Percentiles rank a stretch among this genome's conserved stretches.
These are phyloP conservation scores for Anthoceros angustus DNA, from an alignment of 225 moss, liverwort and hornwort genomes.

Conservation along the genomic window DNA sequence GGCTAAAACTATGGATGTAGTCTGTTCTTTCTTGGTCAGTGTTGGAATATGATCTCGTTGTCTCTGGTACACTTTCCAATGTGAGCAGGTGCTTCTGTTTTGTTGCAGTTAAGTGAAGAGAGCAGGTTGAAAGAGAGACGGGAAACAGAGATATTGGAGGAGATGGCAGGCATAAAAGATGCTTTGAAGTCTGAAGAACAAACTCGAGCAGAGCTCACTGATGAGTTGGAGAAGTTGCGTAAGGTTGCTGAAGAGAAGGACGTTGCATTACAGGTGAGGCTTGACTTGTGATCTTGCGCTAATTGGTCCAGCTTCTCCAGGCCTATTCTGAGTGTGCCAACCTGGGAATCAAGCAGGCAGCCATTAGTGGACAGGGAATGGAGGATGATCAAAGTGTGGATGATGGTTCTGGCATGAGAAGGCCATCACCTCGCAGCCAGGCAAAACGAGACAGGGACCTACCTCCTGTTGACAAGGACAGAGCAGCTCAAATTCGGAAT, in stretches of 20 bases:
- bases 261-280: constrained; percentile 27
- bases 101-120: constrained; percentile 63
- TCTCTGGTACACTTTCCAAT: not conserved
- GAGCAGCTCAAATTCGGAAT: constrained; percentile 51
- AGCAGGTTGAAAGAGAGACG: constrained; percentile 62
- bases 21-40: constrained; percentile 6
- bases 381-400: constrained; percentile 41
- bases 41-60: not conserved
- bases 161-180: constrained; percentile 72
- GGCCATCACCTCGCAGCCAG: constrained; percentile 28
- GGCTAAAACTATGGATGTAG: no score
- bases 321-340: not conserved
- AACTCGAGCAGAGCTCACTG: constrained; percentile 48
- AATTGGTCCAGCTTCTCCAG: not conserved
- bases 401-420: constrained; percentile 44
- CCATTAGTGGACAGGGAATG: constrained; percentile 21
- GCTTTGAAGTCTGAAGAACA: constrained; percentile 67
- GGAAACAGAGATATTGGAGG: constrained; percentile 72
- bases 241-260: constrained; percentile 64
- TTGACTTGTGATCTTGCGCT: not conserved
- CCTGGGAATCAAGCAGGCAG: constrained; percentile 9
- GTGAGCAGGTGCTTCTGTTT: not conserved
- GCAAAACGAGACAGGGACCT: constrained; percentile 66
- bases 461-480: constrained; percentile 52
- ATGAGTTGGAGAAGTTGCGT: constrained; percentile 62